Percentiles rank a stretch among this genome's conserved stretches.
Evolutionary conservation across 2,329 filamentous ascomycete genomes (phyloP).

Genomic region (Cladosporium austrohemisphaericum): DNA sequence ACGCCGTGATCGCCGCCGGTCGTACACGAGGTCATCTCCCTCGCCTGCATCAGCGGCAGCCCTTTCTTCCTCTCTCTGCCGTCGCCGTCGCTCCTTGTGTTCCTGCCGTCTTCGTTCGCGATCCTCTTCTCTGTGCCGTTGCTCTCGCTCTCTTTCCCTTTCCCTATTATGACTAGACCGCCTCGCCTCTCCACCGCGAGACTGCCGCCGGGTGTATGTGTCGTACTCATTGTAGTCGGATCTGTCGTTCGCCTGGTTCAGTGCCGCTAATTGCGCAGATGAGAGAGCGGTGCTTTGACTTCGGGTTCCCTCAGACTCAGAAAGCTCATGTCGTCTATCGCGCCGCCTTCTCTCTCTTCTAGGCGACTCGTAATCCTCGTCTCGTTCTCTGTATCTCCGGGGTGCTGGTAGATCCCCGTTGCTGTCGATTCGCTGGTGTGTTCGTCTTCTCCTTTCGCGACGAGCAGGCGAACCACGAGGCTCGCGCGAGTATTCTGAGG

Average conservation of each 20-base stretch:
- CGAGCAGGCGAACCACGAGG: constrained; percentile 27
- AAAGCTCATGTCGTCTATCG: constrained; percentile 4
- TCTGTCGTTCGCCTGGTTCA: constrained; percentile 60
- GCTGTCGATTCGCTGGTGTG: constrained; percentile 35
- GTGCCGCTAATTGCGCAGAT: constrained; percentile 60
- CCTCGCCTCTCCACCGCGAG: constrained; percentile 27
- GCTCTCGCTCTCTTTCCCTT: neutral
- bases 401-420: constrained; percentile 27
- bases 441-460: constrained; percentile 29
- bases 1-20: constrained; percentile 13
- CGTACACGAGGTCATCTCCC: constrained; percentile 23
- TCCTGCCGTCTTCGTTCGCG: constrained; percentile 26
- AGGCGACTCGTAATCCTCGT: constrained; percentile 4
- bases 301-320: constrained; percentile 3
- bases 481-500: constrained; percentile 13
- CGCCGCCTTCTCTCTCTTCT: constrained; percentile 7
- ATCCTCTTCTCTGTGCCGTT: constrained; percentile 21
- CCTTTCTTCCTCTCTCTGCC: constrained; percentile 41
- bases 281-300: constrained; percentile 38
- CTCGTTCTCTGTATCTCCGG: constrained; percentile 6
- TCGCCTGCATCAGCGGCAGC: constrained; percentile 26
- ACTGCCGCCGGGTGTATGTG: constrained; percentile 27
- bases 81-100: constrained; percentile 37
- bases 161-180: constrained; percentile 1
- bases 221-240: constrained; percentile 38